Percentiles rank a stretch among this genome's conserved stretches.
Evolutionary conservation across 1,284 basidiomycete species (phyloP).

Genomic region (Entoloma clypeatum): DNA sequence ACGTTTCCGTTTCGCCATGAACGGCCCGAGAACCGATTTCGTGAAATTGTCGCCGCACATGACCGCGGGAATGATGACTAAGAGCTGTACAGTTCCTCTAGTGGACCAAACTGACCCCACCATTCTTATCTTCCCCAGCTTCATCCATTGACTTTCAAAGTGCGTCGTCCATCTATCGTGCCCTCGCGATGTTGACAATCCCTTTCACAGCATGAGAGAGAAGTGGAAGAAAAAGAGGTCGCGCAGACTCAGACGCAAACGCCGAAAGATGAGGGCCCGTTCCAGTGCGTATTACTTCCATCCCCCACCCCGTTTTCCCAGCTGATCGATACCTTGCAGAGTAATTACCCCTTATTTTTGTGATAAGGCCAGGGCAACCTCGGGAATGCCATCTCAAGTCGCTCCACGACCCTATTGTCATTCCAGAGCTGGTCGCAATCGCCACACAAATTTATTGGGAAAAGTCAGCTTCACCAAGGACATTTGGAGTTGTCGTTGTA

Average conservation of each 20-base stretch:
- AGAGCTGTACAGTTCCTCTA: constrained; percentile 48
- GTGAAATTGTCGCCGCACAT: no score
- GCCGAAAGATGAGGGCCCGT: constrained; percentile 89
- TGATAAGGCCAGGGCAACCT: constrained; percentile 26
- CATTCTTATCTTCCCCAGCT: constrained; percentile 26
- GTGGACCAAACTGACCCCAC: constrained; percentile 10
- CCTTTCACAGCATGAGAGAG: constrained; percentile 68
- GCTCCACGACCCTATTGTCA: no score
- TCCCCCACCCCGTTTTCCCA: background rate
- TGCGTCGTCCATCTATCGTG: constrained; percentile 12
- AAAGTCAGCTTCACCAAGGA: no score
- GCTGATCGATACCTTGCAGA: constrained; percentile 26
- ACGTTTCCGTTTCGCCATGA: constrained; percentile 40
- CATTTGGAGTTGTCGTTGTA: no score
- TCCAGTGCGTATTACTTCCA: constrained; percentile 60
- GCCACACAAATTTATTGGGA: no score
- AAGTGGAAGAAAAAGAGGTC: constrained; percentile 92
- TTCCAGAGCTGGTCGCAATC: no score
- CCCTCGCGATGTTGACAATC: constrained; percentile 6
- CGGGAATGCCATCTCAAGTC: constrained; percentile 18
- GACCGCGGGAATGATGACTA: constrained; percentile 31
- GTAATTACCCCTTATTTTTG: constrained; percentile 34
- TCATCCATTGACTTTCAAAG: constrained; percentile 34
- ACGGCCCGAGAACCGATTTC: constrained; percentile 3
- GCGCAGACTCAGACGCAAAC: constrained; percentile 82